Evolutionary conservation across 2,329 filamentous ascomycete species (phyloP).

Genomic region (Diaporthe aspalathi): DNA sequence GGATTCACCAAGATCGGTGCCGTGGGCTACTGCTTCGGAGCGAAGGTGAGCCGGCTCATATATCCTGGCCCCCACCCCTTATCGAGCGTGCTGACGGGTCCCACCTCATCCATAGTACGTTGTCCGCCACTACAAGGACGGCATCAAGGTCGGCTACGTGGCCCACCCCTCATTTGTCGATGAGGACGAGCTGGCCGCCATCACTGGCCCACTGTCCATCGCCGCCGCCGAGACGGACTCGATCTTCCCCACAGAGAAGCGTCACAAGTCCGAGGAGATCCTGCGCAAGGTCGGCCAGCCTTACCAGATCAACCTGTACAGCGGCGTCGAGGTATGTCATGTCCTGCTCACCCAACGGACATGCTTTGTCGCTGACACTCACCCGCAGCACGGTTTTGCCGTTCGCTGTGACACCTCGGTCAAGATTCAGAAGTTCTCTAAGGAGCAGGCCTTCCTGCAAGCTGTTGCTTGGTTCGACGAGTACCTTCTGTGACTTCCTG

Average conservation of each 20-base stretch:
- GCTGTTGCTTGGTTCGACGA: constrained; percentile 82
- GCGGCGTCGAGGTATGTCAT: constrained; percentile 51
- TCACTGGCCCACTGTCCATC: constrained; percentile 77
- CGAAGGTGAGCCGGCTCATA: constrained; percentile 61
- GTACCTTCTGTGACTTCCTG: constrained; percentile 55
- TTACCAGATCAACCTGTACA: constrained; percentile 84
- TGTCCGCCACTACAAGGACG: constrained; percentile 71
- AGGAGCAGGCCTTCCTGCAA: constrained; percentile 85
- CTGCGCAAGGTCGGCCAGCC: constrained; percentile 66
- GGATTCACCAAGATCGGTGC: constrained; percentile 70
- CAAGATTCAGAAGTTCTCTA: constrained; percentile 72
- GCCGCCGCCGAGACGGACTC: constrained; percentile 72
- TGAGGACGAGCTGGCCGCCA: constrained; percentile 72
- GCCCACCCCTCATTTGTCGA: constrained; percentile 84
- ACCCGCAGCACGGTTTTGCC: constrained; percentile 75
- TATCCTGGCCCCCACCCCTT: background rate
- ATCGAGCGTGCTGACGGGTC: background rate
- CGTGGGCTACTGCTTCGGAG: constrained; percentile 82
- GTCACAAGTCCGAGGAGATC: constrained; percentile 73
- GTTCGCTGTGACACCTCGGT: constrained; percentile 73
- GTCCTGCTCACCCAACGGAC: background rate
- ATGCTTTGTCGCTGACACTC: background rate
- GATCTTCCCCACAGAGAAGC: constrained; percentile 73
- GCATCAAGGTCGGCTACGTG: constrained; percentile 76
- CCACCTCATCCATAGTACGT: constrained; percentile 66